Base-by-base conservation (phyloP, 2,329 filamentous ascomycete genomes). In the Aspergillus sp. region DNA sequence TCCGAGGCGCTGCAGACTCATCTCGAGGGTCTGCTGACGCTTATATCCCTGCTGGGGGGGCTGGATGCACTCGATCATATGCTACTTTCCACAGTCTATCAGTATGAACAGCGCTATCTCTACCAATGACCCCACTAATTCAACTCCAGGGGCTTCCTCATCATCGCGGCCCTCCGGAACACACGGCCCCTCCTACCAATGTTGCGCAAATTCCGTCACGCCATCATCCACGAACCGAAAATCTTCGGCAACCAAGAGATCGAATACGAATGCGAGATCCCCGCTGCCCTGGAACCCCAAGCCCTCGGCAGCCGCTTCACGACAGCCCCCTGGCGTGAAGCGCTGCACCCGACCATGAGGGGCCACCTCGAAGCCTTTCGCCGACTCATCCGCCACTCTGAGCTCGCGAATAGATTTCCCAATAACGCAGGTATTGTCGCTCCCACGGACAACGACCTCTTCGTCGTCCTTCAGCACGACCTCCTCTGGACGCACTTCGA, bases 21-120 rank as follows among this genome's bases (percentile, higher is more conserved):
- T 57, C 60, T 61, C 25, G 63, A 64, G 11, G 65, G 63, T n/a
- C 49, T 59, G 31, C 59, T 57, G 9, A 59, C 57, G 34, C 61
- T 69, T 3, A 60, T 68, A 15, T 43, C 59, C 4, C 46, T 60
- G 3, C 4, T 56, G 13, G 67, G 67, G 2, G 67, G 67, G 4
- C 31, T 69, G 22, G 64, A 68, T 25, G 51, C 43, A 7, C 47
- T 69, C 13, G 66, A 63, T 13, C 63, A 66, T 22, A 61, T 64
- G 23, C 59, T 61, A 17, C 46, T 68, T 11, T 61, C 67, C 9
- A 63, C 64, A 30, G 48, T 68, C 34, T 66, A 69, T 51, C 59
- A 64, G 67, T 69, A 59, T 19, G 19, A 19, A 19, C 19, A 19
- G 19, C 41, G 61, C 25, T 28, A 28, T 28, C 2, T 28, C 4